These are phyloP conservation scores for Tolypocladium tundrense DNA, from an alignment of 2,329 filamentous ascomycete genomes.

Conservation along the genomic window DNA sequence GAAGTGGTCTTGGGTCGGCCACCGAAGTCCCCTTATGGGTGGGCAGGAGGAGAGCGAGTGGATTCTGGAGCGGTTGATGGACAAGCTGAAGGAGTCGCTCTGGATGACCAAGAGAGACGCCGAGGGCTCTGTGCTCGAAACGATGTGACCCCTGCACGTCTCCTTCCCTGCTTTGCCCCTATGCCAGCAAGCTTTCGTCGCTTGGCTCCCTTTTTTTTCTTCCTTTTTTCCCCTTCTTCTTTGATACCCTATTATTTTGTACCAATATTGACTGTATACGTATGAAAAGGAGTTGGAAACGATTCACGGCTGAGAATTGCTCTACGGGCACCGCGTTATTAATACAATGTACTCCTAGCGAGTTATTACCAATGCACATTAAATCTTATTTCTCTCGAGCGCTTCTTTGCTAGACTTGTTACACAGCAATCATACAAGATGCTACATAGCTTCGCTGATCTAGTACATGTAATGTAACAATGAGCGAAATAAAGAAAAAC, in stretches of 20 bases:
- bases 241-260: background rate
- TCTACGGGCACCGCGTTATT: background rate
- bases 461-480: background rate
- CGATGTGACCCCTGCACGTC: background rate
- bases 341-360: background rate
- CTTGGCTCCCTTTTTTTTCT: background rate
- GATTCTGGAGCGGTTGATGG: constrained; percentile 56
- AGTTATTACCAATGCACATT: background rate
- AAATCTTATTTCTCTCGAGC: no score
- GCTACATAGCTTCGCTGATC: background rate
- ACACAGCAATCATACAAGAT: background rate
- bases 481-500: background rate
- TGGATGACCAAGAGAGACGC: constrained; percentile 1
- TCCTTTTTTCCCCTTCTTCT: no score
- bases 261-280: background rate
- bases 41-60: constrained; percentile 60
- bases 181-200: no score
- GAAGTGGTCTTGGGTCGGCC: constrained; percentile 64
- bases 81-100: constrained; percentile 33
- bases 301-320: background rate
- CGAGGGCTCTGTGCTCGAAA: background rate
- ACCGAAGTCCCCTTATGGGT: constrained; percentile 59
- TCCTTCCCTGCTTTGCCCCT: background rate
- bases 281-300: background rate
- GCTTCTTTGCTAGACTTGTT: background rate